Evolutionary conservation across 2,329 filamentous ascomycete species (phyloP).

Genomic region (Cercospora brassicicola): DNA sequence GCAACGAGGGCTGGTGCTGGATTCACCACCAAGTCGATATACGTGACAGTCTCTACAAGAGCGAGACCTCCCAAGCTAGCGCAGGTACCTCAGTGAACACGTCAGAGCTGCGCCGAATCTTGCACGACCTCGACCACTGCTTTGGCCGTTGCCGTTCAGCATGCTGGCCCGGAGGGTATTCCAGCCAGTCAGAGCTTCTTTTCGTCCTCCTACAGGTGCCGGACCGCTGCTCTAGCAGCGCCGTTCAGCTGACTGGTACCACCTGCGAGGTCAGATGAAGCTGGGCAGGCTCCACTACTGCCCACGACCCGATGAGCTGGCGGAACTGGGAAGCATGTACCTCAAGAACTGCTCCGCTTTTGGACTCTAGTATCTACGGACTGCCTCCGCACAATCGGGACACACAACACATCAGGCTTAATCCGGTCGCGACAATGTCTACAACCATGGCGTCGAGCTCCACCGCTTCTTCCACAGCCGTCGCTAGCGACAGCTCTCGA

Average conservation of each 20-base stretch:
- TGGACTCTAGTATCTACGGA: not conserved
- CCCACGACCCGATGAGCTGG: not conserved
- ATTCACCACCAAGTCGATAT: not conserved
- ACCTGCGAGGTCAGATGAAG: constrained; percentile 21
- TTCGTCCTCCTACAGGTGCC: constrained; percentile 7
- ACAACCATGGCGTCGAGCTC: constrained; percentile 18
- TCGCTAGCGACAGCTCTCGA: constrained; percentile 28
- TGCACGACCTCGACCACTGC: constrained; percentile 6
- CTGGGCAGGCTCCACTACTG: constrained; percentile 1
- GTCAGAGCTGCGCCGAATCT: constrained; percentile 21
- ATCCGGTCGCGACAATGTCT: not conserved
- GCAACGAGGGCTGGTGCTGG: not conserved
- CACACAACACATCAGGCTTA: not conserved
- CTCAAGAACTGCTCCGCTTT: not conserved
- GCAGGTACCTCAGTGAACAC: constrained; percentile 26
- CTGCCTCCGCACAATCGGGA: not conserved
- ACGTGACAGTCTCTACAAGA: not conserved
- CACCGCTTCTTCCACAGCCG: constrained; percentile 22
- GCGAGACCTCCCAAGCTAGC: constrained; percentile 15
- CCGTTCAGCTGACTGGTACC: constrained; percentile 12
- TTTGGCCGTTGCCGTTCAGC: constrained; percentile 3
- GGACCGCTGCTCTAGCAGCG: constrained; percentile 14
- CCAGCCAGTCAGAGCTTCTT: constrained; percentile 20
- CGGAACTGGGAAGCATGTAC: not conserved
- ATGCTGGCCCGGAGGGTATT: constrained; percentile 7